These are phyloP conservation scores for Mentha longifolia DNA, from an alignment of 257 asterid genomes.

Conservation along the genomic window DNA sequence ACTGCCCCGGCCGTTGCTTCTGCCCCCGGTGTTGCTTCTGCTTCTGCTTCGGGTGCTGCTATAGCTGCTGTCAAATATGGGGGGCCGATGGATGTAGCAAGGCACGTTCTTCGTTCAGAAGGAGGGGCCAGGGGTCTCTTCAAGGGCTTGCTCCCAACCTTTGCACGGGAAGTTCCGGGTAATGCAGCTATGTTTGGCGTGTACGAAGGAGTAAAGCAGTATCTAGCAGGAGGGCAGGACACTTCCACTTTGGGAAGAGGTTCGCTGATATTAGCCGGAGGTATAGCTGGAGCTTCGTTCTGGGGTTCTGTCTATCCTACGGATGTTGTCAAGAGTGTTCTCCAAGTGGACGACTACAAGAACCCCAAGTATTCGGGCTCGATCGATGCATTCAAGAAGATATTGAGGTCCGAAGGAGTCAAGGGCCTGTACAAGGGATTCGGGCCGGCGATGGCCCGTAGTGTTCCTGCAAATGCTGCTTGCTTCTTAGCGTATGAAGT, in stretches of 20 bases:
- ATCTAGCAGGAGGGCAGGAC: slow-evolving; percentile 73
- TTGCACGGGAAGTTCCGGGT: slow-evolving; percentile 88
- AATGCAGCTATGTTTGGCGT: slow-evolving; percentile 89
- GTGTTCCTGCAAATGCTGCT: slow-evolving; percentile 90
- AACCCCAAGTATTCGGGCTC: slow-evolving; percentile 75
- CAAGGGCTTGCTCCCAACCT: slow-evolving; percentile 76
- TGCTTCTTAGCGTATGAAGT: slow-evolving; percentile 89
- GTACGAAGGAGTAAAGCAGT: slow-evolving; percentile 76
- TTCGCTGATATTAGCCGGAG: slow-evolving; percentile 73
- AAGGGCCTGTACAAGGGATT: slow-evolving; percentile 88
- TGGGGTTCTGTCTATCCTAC: slow-evolving; percentile 80
- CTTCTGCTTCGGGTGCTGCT: slow-evolving; percentile 37
- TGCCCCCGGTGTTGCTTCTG: background rate
- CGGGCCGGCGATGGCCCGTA: slow-evolving; percentile 88
- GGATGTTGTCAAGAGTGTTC: slow-evolving; percentile 77
- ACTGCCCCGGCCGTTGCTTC: background rate
- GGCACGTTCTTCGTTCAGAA: slow-evolving; percentile 65
- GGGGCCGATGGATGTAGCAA: slow-evolving; percentile 96
- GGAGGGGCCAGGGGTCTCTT: slow-evolving; percentile 75
- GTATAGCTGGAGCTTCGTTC: slow-evolving; percentile 75
- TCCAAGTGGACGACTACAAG: slow-evolving; percentile 85
- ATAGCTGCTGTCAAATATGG: slow-evolving; percentile 60
- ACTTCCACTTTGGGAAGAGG: slow-evolving; percentile 74
- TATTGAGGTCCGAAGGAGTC: slow-evolving; percentile 67
- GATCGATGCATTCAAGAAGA: slow-evolving; percentile 69